Evolutionary conservation across 768 basidiomycete species (phyloP).

Genomic region (Suillus lakei): DNA sequence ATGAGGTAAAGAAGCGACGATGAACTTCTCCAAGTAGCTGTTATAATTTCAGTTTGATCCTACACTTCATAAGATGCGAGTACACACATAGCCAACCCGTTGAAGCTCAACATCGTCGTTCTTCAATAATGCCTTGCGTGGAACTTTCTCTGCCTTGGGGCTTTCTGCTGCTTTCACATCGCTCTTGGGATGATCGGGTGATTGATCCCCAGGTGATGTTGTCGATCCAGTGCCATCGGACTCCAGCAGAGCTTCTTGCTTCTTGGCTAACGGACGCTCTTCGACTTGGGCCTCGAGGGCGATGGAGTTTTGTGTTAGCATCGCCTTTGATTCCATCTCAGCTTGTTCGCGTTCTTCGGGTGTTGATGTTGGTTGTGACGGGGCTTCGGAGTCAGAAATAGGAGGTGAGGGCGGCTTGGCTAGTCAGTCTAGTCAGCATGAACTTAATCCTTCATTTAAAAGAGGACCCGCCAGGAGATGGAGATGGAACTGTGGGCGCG

Average conservation of each 20-base stretch:
- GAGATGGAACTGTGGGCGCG: slow-evolving; percentile 26
- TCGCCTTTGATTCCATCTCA: slow-evolving; percentile 54
- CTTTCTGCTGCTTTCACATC: slow-evolving; percentile 26
- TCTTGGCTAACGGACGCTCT: slow-evolving; percentile 85
- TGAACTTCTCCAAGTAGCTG: slow-evolving; percentile 89
- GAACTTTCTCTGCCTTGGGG: slow-evolving; percentile 46
- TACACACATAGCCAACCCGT: slow-evolving; percentile 72
- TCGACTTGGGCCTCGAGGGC: slow-evolving; percentile 85
- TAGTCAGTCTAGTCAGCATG: slow-evolving; percentile 21
- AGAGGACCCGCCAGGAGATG: slow-evolving; percentile 27
- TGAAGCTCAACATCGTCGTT: slow-evolving; percentile 86
- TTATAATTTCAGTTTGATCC: slow-evolving; percentile 6
- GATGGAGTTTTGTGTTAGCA: slow-evolving; percentile 72
- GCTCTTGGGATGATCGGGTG: slow-evolving; percentile 17
- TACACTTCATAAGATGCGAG: neutral
- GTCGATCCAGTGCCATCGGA: slow-evolving; percentile 31
- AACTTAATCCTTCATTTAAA: neutral
- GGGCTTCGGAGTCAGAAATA: slow-evolving; percentile 17
- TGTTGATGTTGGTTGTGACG: slow-evolving; percentile 19
- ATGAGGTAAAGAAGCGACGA: slow-evolving; percentile 70
- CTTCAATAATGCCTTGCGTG: slow-evolving; percentile 79
- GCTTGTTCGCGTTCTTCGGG: slow-evolving; percentile 49
- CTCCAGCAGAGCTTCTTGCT: slow-evolving; percentile 77
- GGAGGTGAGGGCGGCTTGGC: slow-evolving; percentile 22
- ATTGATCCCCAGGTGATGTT: slow-evolving; percentile 2